Percentiles rank a stretch among this genome's conserved stretches.
These are phyloP conservation scores for Lactarius trivialis DNA, from an alignment of 768 basidiomycete genomes.

Conservation along the genomic window DNA sequence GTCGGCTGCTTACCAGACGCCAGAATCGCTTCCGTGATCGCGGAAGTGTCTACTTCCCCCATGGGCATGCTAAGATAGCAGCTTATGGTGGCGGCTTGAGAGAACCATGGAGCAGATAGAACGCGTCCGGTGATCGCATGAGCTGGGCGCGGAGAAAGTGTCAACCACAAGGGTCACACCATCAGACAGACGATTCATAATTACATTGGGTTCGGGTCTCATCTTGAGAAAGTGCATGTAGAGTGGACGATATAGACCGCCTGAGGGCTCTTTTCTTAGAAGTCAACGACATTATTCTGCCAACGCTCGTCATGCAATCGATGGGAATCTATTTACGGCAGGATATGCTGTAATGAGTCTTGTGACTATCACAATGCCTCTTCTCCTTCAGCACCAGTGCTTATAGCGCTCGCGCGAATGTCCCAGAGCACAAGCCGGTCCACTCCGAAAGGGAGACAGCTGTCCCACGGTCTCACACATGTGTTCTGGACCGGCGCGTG, in stretches of 20 bases:
- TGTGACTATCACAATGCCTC: too few relatives aligned
- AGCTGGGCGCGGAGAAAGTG: constrained; percentile 31
- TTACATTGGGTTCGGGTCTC: constrained; percentile 58
- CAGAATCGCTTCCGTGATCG: constrained; percentile 48
- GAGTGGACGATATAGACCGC: constrained; percentile 39
- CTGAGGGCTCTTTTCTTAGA: constrained; percentile 52
- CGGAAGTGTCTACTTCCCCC: constrained; percentile 58
- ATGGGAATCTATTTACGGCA: background rate
- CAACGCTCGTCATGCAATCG: background rate
- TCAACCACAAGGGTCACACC: constrained; percentile 2
- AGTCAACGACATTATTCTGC: background rate
- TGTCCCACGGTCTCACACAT: too few relatives aligned
- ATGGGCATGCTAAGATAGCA: constrained; percentile 79
- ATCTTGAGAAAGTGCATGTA: constrained; percentile 39
- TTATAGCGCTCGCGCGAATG: too few relatives aligned
- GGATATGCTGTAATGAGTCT: too few relatives aligned
- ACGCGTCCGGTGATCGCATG: constrained; percentile 43
- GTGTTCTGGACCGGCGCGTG: too few relatives aligned
- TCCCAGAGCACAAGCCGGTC: too few relatives aligned
- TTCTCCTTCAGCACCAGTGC: too few relatives aligned
- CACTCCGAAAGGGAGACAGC: too few relatives aligned
- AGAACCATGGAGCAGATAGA: constrained; percentile 46
- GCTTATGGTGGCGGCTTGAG: constrained; percentile 45
- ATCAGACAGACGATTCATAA: background rate
- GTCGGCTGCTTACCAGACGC: constrained; percentile 38